These are phyloP conservation scores for Tuber melanosporum DNA, from an alignment of 495 filamentous ascomycete species.

Conservation along the genomic window DNA sequence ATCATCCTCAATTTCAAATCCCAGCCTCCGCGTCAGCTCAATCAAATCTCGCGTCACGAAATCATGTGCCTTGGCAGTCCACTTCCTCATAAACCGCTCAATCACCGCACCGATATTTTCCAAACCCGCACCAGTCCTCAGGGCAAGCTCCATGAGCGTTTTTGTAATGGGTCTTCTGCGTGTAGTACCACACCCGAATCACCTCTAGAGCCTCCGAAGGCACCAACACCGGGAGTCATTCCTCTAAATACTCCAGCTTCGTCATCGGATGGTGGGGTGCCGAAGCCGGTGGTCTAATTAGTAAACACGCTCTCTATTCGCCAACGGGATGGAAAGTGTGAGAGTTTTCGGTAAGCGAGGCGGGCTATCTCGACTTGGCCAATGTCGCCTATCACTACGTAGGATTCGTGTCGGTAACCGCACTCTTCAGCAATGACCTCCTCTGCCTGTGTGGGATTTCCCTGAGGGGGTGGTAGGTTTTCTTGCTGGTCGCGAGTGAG, in stretches of 20 bases:
- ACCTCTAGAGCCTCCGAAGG: slow-evolving; percentile 42
- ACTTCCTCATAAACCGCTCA: slow-evolving; percentile 79
- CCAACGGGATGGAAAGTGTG: slow-evolving; percentile 84
- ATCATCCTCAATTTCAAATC: slow-evolving; percentile 24
- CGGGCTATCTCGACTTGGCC: slow-evolving; percentile 74
- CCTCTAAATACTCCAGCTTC: slow-evolving; percentile 35
- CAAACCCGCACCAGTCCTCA: slow-evolving; percentile 47
- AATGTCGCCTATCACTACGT: slow-evolving; percentile 47
- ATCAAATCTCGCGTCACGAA: slow-evolving; percentile 64
- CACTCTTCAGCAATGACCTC: slow-evolving; percentile 13
- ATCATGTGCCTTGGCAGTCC: slow-evolving; percentile 54
- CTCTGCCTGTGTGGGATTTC: slow-evolving; percentile 21
- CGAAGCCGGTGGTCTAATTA: slow-evolving; percentile 47
- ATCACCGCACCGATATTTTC: slow-evolving; percentile 80
- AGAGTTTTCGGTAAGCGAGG: slow-evolving; percentile 69
- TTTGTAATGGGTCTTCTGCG: slow-evolving; percentile 38
- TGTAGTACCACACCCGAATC: slow-evolving; percentile 43
- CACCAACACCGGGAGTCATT: slow-evolving; percentile 49
- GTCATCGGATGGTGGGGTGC: slow-evolving; percentile 39
- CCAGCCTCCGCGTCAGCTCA: slow-evolving; percentile 55
- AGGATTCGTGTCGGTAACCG: slow-evolving; percentile 32
- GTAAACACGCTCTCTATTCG: slow-evolving; percentile 65
- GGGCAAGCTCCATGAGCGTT: slow-evolving; percentile 41
- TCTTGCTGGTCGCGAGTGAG: slow-evolving; percentile 47
- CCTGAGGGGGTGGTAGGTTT: slow-evolving; percentile 47